Conservation (phyloP, 495 filamentous ascomycete genomes). For the Xylaria cubensis region DNA sequence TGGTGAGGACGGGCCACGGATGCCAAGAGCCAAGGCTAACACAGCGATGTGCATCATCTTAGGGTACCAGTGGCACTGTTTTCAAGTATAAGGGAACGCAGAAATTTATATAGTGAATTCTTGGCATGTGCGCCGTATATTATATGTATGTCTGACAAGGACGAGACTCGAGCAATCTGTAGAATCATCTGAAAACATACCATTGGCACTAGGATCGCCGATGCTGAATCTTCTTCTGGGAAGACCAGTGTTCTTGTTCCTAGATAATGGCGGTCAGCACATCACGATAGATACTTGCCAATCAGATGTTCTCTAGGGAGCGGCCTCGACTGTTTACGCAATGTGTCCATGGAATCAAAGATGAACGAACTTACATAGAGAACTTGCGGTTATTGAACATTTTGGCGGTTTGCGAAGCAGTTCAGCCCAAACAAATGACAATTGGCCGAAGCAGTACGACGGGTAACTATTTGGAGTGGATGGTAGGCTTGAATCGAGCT, state of each 20-base stretch:
- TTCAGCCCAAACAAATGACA: not conserved
- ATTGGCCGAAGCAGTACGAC: slow-evolving; percentile 13
- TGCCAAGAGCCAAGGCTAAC: slow-evolving; percentile 45
- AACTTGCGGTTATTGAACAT: slow-evolving; percentile 61
- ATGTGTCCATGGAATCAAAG: not conserved
- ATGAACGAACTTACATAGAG: slow-evolving; percentile 49
- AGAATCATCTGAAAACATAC: slow-evolving; percentile 40
- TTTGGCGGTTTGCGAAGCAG: slow-evolving; percentile 32
- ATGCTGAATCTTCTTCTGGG: slow-evolving; percentile 61
- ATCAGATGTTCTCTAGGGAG: not conserved
- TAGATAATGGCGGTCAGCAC: slow-evolving; percentile 25
- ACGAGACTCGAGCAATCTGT: not conserved
- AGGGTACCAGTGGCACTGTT: slow-evolving; percentile 16
- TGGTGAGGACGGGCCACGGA: not conserved
- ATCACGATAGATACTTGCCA: not conserved
- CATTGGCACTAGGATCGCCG: slow-evolving; percentile 56
- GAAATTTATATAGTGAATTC: slow-evolving; percentile 13
- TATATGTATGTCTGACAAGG: slow-evolving; percentile 19
- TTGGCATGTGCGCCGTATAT: slow-evolving; percentile 34
- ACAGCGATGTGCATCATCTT: slow-evolving; percentile 32
- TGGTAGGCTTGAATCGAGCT: not conserved
- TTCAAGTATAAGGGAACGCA: slow-evolving; percentile 16
- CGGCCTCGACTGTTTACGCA: not conserved
- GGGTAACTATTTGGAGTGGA: not conserved
- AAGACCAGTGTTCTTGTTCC: slow-evolving; percentile 61